Conservation (phyloP, 2,329 filamentous ascomycete genomes). For the Fusarium sp. region DNA sequence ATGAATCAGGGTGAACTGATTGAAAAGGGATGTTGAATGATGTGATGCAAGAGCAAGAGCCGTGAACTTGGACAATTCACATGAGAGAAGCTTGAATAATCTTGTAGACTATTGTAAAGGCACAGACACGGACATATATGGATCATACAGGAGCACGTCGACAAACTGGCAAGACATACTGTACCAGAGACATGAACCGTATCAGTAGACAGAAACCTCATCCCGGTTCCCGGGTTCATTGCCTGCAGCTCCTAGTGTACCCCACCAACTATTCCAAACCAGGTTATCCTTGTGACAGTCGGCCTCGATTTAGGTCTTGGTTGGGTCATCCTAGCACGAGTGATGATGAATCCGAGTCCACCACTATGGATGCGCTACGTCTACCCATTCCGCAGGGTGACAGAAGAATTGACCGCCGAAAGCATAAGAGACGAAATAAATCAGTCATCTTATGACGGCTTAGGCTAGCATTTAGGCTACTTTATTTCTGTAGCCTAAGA, state of each 20-base stretch:
- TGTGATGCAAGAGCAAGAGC: background rate
- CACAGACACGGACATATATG: background rate
- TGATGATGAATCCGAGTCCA: background rate
- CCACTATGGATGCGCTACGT: background rate
- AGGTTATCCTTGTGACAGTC: background rate
- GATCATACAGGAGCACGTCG: background rate
- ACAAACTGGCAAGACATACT: background rate
- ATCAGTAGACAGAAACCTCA: background rate
- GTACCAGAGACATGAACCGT: background rate
- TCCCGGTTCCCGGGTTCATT: constrained; percentile 2
- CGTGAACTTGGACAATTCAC: background rate
- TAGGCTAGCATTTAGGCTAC: too few relatives aligned
- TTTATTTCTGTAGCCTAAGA: too few relatives aligned
- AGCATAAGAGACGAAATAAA: too few relatives aligned
- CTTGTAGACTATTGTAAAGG: background rate
- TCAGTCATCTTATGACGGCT: too few relatives aligned
- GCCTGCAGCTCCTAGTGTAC: constrained; percentile 3
- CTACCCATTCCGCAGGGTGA: background rate
- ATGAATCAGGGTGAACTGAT: constrained; percentile 4
- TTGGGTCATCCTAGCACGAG: background rate
- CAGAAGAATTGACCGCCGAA: too few relatives aligned
- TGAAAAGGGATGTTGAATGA: background rate
- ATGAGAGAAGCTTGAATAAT: background rate
- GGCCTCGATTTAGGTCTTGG: background rate
- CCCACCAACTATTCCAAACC: background rate